phyloP scores from a whole-genome alignment of 2,329 filamentous ascomycete genomes.

The Paecilomyces dactylethromorphus region DNA sequence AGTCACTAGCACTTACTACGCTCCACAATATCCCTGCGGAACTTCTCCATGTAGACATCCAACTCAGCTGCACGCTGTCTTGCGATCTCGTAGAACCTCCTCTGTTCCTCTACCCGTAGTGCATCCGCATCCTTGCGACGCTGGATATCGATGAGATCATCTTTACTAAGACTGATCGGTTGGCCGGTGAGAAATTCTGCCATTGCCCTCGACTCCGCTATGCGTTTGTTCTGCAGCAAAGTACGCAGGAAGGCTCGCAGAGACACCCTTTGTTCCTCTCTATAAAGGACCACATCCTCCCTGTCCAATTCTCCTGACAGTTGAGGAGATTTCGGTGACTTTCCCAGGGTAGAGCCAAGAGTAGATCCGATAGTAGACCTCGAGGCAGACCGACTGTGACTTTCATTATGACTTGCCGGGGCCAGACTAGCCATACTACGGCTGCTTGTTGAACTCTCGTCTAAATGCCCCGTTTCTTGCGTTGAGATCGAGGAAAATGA shows the following conservation, averaged over 20 bases:
- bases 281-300: conserved; percentile 60
- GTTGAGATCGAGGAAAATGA: conserved; percentile 79
- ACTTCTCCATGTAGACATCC: conserved; percentile 94
- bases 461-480: conserved; percentile 44
- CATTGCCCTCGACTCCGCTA: conserved; percentile 77
- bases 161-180: conserved; percentile 69
- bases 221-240: conserved; percentile 74
- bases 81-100: conserved; percentile 91
- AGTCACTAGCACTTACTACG: conserved; percentile 51
- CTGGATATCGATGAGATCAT: conserved; percentile 75
- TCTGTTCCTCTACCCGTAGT: conserved; percentile 85
- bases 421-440: conserved; percentile 26
- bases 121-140: conserved; percentile 77
- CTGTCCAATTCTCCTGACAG: conserved; percentile 36
- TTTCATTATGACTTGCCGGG: conserved; percentile 15
- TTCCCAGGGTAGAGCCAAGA: not conserved
- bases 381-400: conserved; percentile 19
- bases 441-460: conserved; percentile 29
- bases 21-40: conserved; percentile 61
- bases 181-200: conserved; percentile 71
- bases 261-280: conserved; percentile 87
- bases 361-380: conserved; percentile 17
- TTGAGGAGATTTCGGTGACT: conserved; percentile 23
- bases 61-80: conserved; percentile 82
- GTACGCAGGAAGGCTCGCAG: conserved; percentile 84